Base-by-base conservation (phyloP, 176 grass and related monocot genomes). In the Alloteropsis semialata region DNA sequence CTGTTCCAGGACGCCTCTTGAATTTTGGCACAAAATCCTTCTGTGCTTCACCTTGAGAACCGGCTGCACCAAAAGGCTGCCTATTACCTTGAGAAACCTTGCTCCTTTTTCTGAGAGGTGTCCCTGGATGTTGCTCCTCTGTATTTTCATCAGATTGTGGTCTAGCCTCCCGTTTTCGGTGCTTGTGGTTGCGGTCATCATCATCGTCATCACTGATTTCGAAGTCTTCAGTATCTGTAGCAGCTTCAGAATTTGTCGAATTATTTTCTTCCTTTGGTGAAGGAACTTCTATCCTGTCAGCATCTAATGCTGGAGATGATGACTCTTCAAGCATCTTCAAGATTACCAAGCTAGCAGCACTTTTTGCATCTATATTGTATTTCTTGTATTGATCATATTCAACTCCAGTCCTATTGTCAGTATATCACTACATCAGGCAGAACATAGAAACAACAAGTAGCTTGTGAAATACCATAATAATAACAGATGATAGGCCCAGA, bases 151-250 rank as follows among this genome's bases (percentile, higher is more conserved):
- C 91, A 75, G 78, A 84, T 48, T 84, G 88, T 82, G 93, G 84
- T 29, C 74, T 89, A 69, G 83, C 85, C 27, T 99, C 96, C 71
- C 87, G 80, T 77, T 74, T 91, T 49, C 92, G 84, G 50, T 99
- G 96, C 87, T 99, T 99, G 72, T 99, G 96, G 65, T 99, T 99
- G 38, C 96, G 96, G 75, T 99, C 96, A 65, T 94, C 95, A 0
- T 98, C 95, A 29, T 98, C 92, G 1, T 93, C 90, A 21, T 98
- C 96, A 6, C 89, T 93, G 44, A 89, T 81, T 86, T 92, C 91
- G 16, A 85, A 69, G 68, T 88, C 89, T 82, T 89, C 91, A 69
- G 79, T 66, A 90, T 99, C 89, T 75, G 79, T 92, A 65, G 69
- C 76, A 71, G 85, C 83, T 81, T 95, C 91, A 82, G 88, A 95